Evolutionary conservation across 345 rosid species (phyloP), one percentile per base, ranked within the genome.

Genomic region (Populus alba): DNA sequence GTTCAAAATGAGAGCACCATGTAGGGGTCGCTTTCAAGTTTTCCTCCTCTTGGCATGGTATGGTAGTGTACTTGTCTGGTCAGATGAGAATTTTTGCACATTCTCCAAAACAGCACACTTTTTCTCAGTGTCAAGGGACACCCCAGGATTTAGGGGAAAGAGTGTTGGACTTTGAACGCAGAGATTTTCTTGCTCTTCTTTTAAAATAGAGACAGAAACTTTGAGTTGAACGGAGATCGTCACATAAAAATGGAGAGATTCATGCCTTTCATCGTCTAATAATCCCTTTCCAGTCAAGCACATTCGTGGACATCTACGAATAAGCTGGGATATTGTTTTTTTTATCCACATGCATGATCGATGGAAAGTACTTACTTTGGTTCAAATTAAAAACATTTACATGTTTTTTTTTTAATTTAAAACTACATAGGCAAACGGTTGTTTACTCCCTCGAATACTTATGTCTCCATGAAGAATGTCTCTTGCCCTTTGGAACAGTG

Each of bases 111-210:
- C 79, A 80, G 68, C 39, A 3, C 51, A 29, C 1, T 41, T 45
- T 77, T 79, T 29, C 53, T 25, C 43, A 73, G 83, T 83, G 81
- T 83, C 74, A 78, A 82, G 78, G 85, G 83, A 72, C 74, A 75
- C 75, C 91, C 55, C 95, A 81, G 91, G 83, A 88, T 93, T 89
- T 76, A 86, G 88, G 97, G 90, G 74, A 77, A 87, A 91, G 83
- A 81, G 73, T 79, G 86, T 84, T 84, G 88, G 95, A 88, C 92
- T 88, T 90, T 91, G 93, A 92, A 89, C 78, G 55, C 6, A 83
- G 79, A 78, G 73, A 76, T 57, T 18, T 53, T 20, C 23, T 17
- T 37, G 15, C 11, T 29, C 20, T 4, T 31, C 33, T 15, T 31
- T 51, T 66, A 7, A 67, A 67, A 33, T 20, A 7, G 11, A 8